Conservation (phyloP, 2,329 filamentous ascomycete genomes). For the Biscogniauxia sp. region DNA sequence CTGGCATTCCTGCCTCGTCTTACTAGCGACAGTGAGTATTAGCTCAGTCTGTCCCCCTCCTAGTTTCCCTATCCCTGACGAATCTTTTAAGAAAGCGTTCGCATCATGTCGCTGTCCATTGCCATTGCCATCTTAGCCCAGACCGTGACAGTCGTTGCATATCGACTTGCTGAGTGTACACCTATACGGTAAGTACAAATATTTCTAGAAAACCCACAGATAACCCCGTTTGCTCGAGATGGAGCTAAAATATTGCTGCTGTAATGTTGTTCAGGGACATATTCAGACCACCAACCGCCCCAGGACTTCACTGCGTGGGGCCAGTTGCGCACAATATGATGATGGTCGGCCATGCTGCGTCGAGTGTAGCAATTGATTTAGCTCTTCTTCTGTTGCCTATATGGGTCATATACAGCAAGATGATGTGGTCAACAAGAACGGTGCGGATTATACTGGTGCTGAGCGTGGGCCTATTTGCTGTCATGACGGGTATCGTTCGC, state of each 20-base stretch:
- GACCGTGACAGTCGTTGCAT: conserved; percentile 14
- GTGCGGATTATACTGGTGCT: conserved; percentile 38
- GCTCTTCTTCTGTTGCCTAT: conserved; percentile 36
- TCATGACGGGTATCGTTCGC: conserved; percentile 38
- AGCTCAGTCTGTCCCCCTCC: not conserved
- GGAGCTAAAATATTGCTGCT: not conserved
- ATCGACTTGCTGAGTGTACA: conserved; percentile 15
- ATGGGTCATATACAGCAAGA: conserved; percentile 37
- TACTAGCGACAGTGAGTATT: conserved; percentile 32
- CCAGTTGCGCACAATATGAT: conserved; percentile 25
- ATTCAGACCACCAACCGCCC: conserved; percentile 17
- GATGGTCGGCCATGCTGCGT: conserved; percentile 26
- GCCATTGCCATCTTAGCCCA: conserved; percentile 13
- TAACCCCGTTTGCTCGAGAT: not conserved
- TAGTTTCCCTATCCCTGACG: not conserved
- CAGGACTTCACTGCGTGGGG: conserved; percentile 27
- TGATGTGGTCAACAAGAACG: conserved; percentile 34
- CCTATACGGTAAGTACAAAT: conserved; percentile 8
- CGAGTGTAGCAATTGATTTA: conserved; percentile 27
- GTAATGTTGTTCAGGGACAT: conserved; percentile 11
- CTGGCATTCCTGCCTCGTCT: conserved; percentile 36
- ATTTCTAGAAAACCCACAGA: no score
- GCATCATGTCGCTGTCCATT: not conserved
- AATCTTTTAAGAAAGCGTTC: not conserved
- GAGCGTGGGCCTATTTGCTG: conserved; percentile 36